phyloP scores from a whole-genome alignment of 2,329 filamentous ascomycete species.

The Fusarium tupiense region DNA sequence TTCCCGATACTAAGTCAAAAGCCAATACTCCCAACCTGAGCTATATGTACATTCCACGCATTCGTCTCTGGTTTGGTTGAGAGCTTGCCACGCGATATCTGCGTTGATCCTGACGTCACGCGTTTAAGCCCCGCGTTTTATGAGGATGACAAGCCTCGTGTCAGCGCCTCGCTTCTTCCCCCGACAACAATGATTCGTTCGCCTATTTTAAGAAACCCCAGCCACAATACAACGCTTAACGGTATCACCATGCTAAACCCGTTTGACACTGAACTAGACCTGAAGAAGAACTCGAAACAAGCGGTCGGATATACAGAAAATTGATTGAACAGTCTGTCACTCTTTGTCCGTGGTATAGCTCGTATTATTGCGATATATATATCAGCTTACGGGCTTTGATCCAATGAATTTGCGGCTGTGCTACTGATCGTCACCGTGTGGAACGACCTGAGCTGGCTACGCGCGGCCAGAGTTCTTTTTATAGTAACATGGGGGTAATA shows the following conservation, averaged over 20 bases:
- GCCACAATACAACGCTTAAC: background rate
- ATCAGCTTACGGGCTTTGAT: background rate
- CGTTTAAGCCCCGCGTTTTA: background rate
- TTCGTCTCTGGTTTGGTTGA: background rate
- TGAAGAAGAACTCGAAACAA: background rate
- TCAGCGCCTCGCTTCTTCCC: too few species aligned
- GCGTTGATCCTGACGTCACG: background rate
- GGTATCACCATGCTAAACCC: background rate
- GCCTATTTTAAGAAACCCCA: background rate
- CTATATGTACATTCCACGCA: background rate
- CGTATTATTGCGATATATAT: background rate
- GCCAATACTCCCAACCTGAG: background rate
- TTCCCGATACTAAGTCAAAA: background rate
- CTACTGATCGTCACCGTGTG: background rate
- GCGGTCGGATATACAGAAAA: background rate
- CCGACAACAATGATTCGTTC: background rate
- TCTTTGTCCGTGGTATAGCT: background rate
- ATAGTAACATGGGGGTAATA: conserved; percentile 17
- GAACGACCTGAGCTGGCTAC: conserved; percentile 3
- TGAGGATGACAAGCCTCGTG: background rate
- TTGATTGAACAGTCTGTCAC: background rate
- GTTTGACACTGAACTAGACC: background rate
- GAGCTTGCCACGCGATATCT: background rate
- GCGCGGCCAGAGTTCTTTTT: conserved; percentile 20
- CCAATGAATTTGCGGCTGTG: background rate